Conservation (phyloP, 2,329 filamentous ascomycete genomes). For the Claviceps africana region DNA sequence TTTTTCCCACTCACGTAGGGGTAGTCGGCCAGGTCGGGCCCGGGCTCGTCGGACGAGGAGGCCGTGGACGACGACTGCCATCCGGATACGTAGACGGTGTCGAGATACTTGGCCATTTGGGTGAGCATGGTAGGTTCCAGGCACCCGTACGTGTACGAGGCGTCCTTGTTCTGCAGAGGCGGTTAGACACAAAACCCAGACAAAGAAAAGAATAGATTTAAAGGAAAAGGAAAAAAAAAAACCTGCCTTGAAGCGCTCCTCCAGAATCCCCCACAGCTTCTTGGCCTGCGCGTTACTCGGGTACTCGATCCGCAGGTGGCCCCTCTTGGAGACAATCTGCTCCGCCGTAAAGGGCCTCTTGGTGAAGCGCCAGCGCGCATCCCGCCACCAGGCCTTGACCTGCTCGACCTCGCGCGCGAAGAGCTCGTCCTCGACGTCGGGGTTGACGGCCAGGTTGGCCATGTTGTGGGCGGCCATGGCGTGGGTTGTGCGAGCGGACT, state of each 20-base stretch:
- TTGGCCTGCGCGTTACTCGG: slow-evolving; percentile 79
- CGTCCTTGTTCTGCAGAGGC: slow-evolving; percentile 53
- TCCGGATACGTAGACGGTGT: slow-evolving; percentile 96
- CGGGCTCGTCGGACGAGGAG: slow-evolving; percentile 86
- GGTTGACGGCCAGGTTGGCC: slow-evolving; percentile 42
- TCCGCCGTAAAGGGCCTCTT: slow-evolving; percentile 89
- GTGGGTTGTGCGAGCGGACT: no score
- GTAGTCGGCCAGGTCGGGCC: slow-evolving; percentile 95
- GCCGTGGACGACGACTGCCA: slow-evolving; percentile 98
- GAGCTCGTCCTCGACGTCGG: slow-evolving; percentile 45
- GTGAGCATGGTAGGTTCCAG: slow-evolving; percentile 97
- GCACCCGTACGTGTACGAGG: slow-evolving; percentile 92
- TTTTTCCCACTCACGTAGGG: slow-evolving; percentile 70
- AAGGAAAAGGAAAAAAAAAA: not conserved
- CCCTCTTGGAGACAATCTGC: slow-evolving; percentile 91
- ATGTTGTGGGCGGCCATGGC: slow-evolving; percentile 50
- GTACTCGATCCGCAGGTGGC: slow-evolving; percentile 80
- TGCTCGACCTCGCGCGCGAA: slow-evolving; percentile 74
- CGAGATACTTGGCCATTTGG: slow-evolving; percentile 97
- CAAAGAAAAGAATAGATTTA: no score
- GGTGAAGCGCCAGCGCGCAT: slow-evolving; percentile 84
- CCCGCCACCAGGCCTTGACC: slow-evolving; percentile 89
- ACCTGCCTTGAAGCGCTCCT: slow-evolving; percentile 74
- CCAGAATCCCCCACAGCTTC: slow-evolving; percentile 88
- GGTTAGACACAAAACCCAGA: not conserved